A percentile compares a stretch with the other conserved stretches of the same genome.
Evolutionary conservation across 1,139 yeast genomes (phyloP).

Genomic region (Kodamaea ohmeri): DNA sequence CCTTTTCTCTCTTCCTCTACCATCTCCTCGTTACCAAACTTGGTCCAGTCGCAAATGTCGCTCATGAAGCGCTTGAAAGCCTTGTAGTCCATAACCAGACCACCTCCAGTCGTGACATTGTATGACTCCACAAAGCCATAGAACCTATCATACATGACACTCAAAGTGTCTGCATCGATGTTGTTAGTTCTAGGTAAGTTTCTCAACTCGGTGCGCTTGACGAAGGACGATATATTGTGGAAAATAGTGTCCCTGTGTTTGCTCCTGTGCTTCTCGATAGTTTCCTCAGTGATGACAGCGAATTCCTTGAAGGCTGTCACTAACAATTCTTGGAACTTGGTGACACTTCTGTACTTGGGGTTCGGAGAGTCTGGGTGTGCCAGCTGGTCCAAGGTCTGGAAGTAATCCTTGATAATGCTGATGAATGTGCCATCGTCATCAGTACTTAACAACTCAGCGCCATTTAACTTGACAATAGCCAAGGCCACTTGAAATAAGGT

Average conservation of each 20-base stretch:
- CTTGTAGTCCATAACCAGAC: constrained; percentile 66
- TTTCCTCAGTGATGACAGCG: constrained; percentile 70
- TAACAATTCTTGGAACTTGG: constrained; percentile 85
- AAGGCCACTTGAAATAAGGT: constrained; percentile 90
- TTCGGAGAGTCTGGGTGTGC: constrained; percentile 75
- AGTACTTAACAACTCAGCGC: constrained; percentile 73
- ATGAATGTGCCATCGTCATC: constrained; percentile 94
- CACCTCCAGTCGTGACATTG: constrained; percentile 66
- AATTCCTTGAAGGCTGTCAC: constrained; percentile 94
- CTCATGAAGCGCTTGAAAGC: constrained; percentile 73
- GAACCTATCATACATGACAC: constrained; percentile 79
- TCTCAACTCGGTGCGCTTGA: constrained; percentile 86
- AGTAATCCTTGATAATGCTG: constrained; percentile 78
- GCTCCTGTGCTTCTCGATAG: constrained; percentile 65
- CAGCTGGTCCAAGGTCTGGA: constrained; percentile 71
- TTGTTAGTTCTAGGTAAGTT: constrained; percentile 73
- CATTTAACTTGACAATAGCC: constrained; percentile 82
- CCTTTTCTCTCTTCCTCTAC: constrained; percentile 29
- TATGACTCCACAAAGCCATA: constrained; percentile 70
- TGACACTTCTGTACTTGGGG: constrained; percentile 60
- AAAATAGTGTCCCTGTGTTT: constrained; percentile 75
- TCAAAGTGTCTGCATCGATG: constrained; percentile 55
- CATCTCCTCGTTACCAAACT: constrained; percentile 22
- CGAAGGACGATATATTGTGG: constrained; percentile 83
- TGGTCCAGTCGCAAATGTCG: constrained; percentile 79